A percentile compares a stretch with the other conserved stretches of the same genome.
phyloP scores from a whole-genome alignment of 2,329 filamentous ascomycete genomes.

The Grosmannia huntii region DNA sequence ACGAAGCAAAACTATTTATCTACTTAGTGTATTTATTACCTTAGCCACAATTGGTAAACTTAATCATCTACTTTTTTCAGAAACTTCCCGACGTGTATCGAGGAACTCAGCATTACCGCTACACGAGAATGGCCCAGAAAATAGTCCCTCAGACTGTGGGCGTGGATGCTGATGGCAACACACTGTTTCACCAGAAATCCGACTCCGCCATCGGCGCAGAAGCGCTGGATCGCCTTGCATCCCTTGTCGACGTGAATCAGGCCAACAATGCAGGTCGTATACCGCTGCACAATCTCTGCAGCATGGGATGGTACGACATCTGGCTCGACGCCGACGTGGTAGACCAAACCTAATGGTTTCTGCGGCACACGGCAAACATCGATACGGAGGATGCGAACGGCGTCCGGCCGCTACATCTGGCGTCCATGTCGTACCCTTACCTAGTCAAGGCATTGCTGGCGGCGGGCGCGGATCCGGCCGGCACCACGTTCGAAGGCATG shows the following conservation, averaged over 20 bases:
- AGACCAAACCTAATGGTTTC: background rate
- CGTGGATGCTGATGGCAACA: slow-evolving; percentile 1
- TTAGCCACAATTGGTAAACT: no score
- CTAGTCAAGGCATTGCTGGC: background rate
- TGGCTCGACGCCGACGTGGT: background rate
- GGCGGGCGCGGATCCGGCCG: background rate
- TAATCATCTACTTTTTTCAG: no score
- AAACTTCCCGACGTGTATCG: no score
- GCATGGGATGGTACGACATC: background rate
- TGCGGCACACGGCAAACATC: background rate
- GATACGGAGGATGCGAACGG: background rate
- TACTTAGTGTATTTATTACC: no score
- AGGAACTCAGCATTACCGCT: no score
- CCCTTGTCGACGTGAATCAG: background rate
- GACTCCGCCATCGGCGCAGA: no score
- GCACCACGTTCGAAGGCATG: slow-evolving; percentile 1
- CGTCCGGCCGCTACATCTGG: slow-evolving; percentile 1
- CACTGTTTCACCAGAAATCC: background rate
- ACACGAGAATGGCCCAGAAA: no score
- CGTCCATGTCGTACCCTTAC: background rate
- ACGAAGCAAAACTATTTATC: no score
- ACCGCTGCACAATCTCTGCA: slow-evolving; percentile 1
- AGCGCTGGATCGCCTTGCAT: background rate
- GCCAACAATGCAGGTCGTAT: slow-evolving; percentile 1
- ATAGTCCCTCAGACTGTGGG: background rate